Conservation (phyloP, 2,329 filamentous ascomycete species). For the Botrytis fabae region DNA sequence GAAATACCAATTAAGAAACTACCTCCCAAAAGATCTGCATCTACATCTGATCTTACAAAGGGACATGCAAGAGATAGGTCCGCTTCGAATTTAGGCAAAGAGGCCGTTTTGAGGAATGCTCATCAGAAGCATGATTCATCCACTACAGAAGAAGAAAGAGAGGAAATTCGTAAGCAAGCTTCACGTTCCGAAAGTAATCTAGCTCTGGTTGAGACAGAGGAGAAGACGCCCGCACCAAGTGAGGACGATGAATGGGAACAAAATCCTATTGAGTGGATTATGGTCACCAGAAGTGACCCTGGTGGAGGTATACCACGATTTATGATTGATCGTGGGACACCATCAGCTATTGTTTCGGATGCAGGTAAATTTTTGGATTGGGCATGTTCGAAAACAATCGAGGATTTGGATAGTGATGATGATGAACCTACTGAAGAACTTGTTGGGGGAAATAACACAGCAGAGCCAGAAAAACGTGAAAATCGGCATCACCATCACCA, state of each 20-base stretch:
- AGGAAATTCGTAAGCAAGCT: conserved; percentile 21
- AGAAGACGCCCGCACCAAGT: conserved; percentile 38
- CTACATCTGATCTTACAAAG: conserved; percentile 47
- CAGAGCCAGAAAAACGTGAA: conserved; percentile 31
- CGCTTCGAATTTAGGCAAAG: conserved; percentile 42
- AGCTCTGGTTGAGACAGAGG: conserved; percentile 39
- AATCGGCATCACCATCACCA: conserved; percentile 27
- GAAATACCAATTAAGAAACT: conserved; percentile 64
- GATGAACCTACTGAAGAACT: conserved; percentile 27
- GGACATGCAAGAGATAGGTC: conserved; percentile 38
- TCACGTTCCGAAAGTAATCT: conserved; percentile 29
- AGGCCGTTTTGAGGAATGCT: conserved; percentile 48
- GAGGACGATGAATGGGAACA: conserved; percentile 51
- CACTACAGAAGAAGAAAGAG: conserved; percentile 22
- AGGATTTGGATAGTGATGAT: conserved; percentile 36
- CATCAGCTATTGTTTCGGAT: conserved; percentile 63
- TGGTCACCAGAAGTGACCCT: conserved; percentile 72
- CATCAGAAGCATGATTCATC: conserved; percentile 32
- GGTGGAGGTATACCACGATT: conserved; percentile 71
- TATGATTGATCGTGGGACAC: conserved; percentile 70
- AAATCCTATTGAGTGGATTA: conserved; percentile 73
- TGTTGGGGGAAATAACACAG: conserved; percentile 27
- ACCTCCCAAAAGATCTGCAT: conserved; percentile 45
- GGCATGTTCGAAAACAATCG: conserved; percentile 51
- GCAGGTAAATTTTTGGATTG: conserved; percentile 69